Conservation (phyloP, 345 rosid genomes). For the Arabidopsis thaliana region TAIR10.1 NC_003075.7:940001-940500, state of each 20-base stretch:
- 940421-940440: too few species aligned
- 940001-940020: conserved; percentile 73
- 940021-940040: conserved; percentile 83
- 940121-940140: conserved; percentile 80
- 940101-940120: conserved; percentile 78
- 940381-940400: too few species aligned
- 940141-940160: conserved; percentile 59
- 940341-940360: too few species aligned
- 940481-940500: too few species aligned
- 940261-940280: too few species aligned
- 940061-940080: conserved; percentile 92
- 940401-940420: too few species aligned
- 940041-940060: conserved; percentile 82
- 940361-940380: too few species aligned
- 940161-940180: conserved; percentile 24
- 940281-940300: too few species aligned
- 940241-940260: not conserved
- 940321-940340: too few species aligned
- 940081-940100: conserved; percentile 92
- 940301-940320: too few species aligned
- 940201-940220: not conserved
- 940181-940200: not conserved
- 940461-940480: too few species aligned
- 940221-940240: not conserved
- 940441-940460: too few species aligned